Evolutionary conservation across 306 rosid genomes (phyloP).

Genomic region (Castanospermum australe): DNA sequence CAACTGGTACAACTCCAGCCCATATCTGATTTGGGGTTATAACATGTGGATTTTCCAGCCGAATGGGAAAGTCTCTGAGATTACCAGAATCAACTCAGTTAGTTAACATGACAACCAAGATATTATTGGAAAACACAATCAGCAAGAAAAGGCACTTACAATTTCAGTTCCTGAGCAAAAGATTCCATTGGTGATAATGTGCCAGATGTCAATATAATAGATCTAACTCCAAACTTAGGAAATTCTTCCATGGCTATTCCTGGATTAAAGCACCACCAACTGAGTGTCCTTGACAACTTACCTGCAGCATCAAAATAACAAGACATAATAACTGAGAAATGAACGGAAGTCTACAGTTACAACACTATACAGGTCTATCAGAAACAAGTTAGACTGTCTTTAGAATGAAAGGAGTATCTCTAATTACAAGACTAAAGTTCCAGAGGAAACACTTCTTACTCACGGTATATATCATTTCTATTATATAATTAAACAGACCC

Average conservation of each 20-base stretch:
- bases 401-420: constrained; percentile 16
- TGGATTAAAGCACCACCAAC: constrained; percentile 99
- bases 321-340: constrained; percentile 28
- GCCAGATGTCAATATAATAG: constrained; percentile 93
- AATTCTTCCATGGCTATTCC: constrained; percentile 93
- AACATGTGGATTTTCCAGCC: constrained; percentile 94
- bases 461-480: not conserved
- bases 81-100: constrained; percentile 31
- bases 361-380: not conserved
- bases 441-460: constrained; percentile 18
- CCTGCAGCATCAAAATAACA: constrained; percentile 48
- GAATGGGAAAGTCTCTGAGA: constrained; percentile 82
- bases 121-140: constrained; percentile 21
- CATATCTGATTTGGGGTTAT: constrained; percentile 87
- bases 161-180: constrained; percentile 82
- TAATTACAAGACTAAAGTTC: constrained; percentile 12
- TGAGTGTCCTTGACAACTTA: constrained; percentile 76
- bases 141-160: constrained; percentile 49
- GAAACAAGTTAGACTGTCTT: constrained; percentile 19
- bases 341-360: constrained; percentile 14
- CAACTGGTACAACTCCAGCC: constrained; percentile 94
- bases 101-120: constrained; percentile 23
- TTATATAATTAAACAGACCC: constrained; percentile 2
- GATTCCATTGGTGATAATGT: constrained; percentile 93
- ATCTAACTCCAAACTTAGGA: constrained; percentile 63